Evolutionary conservation across 1,284 basidiomycete species (phyloP), one percentile per base, ranked within the genome.

Genomic region (Rhodotorula sp.): DNA sequence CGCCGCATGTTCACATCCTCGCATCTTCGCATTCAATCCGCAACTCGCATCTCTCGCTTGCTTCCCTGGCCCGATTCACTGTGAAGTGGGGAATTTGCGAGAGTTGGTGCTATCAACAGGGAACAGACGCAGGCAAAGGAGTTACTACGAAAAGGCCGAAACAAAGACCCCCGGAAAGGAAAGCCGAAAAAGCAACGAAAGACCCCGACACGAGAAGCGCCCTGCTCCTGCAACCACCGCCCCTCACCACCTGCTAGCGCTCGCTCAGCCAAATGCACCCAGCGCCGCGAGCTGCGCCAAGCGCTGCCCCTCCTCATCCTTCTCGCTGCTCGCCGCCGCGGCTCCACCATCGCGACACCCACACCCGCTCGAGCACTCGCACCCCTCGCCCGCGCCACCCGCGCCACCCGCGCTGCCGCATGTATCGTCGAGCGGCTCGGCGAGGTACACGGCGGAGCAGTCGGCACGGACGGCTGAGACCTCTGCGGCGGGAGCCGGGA

Each of bases 301-400:
- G 34, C 19, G 13, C 46, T 56, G 46, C n/a, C 25, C 21, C 58
- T 25, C 4, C 52, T 27, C 45, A 21, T 41, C 50, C 17, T 42
- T 55, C 25, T 19, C n/a, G n/a, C n/a, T n/a, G n/a, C n/a, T 25
- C 53, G 42, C 9, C 53, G 9, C 10, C 54, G 52, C 44, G 10
- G 4, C 25, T 34, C 34, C 45, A 16, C 25, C n/a, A 7, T 27
- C 48, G 13, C 48, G 60, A 23, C 44, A 67, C 41, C 19, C 46
- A 8, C 48, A 67, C 54, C 21, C 41, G 27, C 60, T 57, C 54
- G 46, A 57, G 50, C 54, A 61, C 53, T 55, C 46, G 19, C 66
- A 61, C 21, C n/a, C 60, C 23, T 14, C 45, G 19, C 44, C 42
- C 27, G 0, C 57, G 13, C 5, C 57, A 0, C 16, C 17, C 42